Evolutionary conservation across 805 yeast genomes (phyloP).

Genomic region (Cyberlindnera misumaiensis): DNA sequence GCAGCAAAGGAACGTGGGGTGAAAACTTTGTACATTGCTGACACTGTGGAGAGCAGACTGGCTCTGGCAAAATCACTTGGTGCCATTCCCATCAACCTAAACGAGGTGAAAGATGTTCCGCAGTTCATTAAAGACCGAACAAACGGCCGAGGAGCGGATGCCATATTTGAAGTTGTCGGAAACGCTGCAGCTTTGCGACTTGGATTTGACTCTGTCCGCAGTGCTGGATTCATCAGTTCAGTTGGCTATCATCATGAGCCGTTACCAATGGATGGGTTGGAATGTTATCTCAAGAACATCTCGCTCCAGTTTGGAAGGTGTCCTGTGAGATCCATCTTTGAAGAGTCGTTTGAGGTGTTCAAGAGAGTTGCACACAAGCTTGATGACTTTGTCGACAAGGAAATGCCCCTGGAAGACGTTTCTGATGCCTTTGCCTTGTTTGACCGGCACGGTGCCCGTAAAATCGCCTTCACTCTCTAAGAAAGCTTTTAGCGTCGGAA

Average conservation of each 20-base stretch:
- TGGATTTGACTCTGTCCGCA: conserved; percentile 47
- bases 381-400: conserved; percentile 44
- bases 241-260: conserved; percentile 56
- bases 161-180: conserved; percentile 56
- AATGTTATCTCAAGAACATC: conserved; percentile 50
- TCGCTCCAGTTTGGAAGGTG: conserved; percentile 58
- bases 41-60: conserved; percentile 56
- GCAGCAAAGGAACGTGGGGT: conserved; percentile 71
- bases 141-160: conserved; percentile 49
- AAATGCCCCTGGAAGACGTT: conserved; percentile 38
- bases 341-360: conserved; percentile 44
- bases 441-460: conserved; percentile 47
- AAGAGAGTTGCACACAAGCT: conserved; percentile 37
- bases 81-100: conserved; percentile 41
- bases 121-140: conserved; percentile 27
- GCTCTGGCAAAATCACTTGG: conserved; percentile 52
- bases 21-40: conserved; percentile 55
- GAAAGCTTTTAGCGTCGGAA: neutral
- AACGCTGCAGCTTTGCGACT: conserved; percentile 41
- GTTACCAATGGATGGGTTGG: conserved; percentile 49
- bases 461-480: conserved; percentile 38
- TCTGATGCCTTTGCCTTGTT: conserved; percentile 42
- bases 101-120: conserved; percentile 30
- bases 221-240: conserved; percentile 51
- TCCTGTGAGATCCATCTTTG: conserved; percentile 51